These are phyloP conservation scores for Comarum palustre DNA, from an alignment of 306 rosid genomes.

Conservation along the genomic window DNA sequence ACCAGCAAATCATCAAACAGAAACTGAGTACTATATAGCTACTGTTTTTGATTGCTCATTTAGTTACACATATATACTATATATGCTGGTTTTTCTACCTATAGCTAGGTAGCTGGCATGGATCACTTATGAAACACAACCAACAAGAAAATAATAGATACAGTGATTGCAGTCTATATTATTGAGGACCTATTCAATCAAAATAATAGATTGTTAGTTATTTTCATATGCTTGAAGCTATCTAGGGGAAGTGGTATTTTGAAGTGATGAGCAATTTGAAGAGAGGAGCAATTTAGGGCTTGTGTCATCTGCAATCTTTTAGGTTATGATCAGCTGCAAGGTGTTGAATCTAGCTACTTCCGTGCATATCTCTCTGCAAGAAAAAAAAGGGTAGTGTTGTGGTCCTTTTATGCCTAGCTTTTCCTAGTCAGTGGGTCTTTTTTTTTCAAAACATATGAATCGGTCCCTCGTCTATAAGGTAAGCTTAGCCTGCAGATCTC, in stretches of 20 bases:
- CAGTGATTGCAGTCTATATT: background rate
- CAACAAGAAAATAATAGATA: background rate
- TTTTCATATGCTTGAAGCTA: background rate
- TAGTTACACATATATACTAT: background rate
- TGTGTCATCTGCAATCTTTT: conserved; percentile 23
- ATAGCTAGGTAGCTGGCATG: background rate
- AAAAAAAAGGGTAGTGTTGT: conserved; percentile 27
- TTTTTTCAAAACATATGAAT: conserved; percentile 22
- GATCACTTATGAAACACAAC: background rate
- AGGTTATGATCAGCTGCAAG: conserved; percentile 25
- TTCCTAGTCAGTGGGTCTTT: conserved; percentile 36
- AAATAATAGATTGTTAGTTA: too few relatives aligned
- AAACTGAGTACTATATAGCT: background rate
- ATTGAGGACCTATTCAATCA: background rate
- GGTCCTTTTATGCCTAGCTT: conserved; percentile 49
- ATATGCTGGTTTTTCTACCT: background rate
- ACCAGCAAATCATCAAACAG: background rate
- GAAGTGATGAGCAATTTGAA: background rate
- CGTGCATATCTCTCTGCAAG: conserved; percentile 74
- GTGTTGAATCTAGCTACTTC: conserved; percentile 24
- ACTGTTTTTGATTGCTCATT: background rate
- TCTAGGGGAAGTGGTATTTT: background rate
- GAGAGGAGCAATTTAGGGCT: conserved; percentile 3
- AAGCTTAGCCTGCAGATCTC: conserved; percentile 23
- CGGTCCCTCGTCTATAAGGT: conserved; percentile 61